These are phyloP conservation scores for Sisymbrium irio DNA, from an alignment of 345 rosid species.

Conservation along the genomic window DNA sequence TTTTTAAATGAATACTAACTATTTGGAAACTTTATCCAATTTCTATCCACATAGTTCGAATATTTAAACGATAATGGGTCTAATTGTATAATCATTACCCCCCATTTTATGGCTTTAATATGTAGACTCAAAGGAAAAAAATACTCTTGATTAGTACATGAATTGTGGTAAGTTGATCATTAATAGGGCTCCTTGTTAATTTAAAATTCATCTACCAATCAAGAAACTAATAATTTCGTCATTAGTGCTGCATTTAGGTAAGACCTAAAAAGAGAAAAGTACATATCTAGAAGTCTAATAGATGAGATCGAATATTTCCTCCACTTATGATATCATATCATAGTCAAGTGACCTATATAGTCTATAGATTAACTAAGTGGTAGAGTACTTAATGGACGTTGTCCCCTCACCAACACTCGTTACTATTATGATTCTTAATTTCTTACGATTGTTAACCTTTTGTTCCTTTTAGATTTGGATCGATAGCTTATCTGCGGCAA, in stretches of 20 bases:
- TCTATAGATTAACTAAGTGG: background rate
- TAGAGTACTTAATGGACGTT: background rate
- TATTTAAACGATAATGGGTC: background rate
- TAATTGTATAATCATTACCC: background rate
- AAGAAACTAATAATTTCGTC: background rate
- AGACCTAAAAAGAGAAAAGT: background rate
- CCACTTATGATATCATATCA: slow-evolving; percentile 12
- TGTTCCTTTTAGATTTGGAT: slow-evolving; percentile 44
- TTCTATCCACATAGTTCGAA: slow-evolving; percentile 24
- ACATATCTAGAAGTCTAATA: background rate
- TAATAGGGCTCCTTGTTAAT: background rate
- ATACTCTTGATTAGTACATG: background rate
- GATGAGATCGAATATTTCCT: slow-evolving; percentile 28
- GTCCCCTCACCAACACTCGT: slow-evolving; percentile 1
- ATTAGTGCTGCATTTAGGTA: background rate
- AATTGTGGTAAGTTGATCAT: background rate
- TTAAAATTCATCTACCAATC: background rate
- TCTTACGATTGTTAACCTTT: background rate
- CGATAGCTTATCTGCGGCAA: slow-evolving; percentile 88
- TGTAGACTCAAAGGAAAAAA: background rate
- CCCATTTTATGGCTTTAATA: background rate
- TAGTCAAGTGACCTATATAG: background rate
- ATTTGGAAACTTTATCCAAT: slow-evolving; percentile 9
- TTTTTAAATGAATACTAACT: background rate
- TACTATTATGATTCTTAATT: background rate